phyloP scores from a whole-genome alignment of 2,329 filamentous ascomycete genomes.

The Neopestalotiopsis sp. region DNA sequence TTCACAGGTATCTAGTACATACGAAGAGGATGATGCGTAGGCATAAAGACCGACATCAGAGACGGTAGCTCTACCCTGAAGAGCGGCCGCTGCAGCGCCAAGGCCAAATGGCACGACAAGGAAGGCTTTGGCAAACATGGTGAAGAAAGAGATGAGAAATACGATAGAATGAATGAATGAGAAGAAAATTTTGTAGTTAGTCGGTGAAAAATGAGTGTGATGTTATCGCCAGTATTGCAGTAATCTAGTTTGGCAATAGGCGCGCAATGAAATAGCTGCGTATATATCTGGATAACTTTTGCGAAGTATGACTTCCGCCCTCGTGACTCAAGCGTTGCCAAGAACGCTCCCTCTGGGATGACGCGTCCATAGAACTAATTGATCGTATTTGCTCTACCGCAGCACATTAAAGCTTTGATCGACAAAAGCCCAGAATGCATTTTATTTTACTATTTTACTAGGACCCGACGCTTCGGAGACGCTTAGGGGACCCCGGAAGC shows the following conservation, averaged over 20 bases:
- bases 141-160: background rate
- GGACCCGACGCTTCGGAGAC: background rate
- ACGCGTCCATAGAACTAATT: background rate
- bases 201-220: background rate
- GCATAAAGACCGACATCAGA: conserved; percentile 31
- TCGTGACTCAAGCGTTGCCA: no score
- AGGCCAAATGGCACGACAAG: background rate
- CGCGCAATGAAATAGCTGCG: background rate
- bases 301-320: no score
- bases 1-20: no score
- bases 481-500: background rate
- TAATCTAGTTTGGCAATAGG: background rate
- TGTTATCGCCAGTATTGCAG: background rate
- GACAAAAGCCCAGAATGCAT: background rate
- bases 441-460: background rate
- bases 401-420: background rate
- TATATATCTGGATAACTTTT: background rate
- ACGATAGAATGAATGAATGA: background rate
- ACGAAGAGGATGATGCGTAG: conserved; percentile 25
- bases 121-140: background rate
- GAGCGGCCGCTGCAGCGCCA: background rate
- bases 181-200: background rate
- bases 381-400: no score
- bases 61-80: conserved; percentile 8
- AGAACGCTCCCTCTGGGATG: background rate